These are phyloP conservation scores for Hypoxylon sp. DNA, from an alignment of 2,329 filamentous ascomycete genomes.

Conservation along the genomic window DNA sequence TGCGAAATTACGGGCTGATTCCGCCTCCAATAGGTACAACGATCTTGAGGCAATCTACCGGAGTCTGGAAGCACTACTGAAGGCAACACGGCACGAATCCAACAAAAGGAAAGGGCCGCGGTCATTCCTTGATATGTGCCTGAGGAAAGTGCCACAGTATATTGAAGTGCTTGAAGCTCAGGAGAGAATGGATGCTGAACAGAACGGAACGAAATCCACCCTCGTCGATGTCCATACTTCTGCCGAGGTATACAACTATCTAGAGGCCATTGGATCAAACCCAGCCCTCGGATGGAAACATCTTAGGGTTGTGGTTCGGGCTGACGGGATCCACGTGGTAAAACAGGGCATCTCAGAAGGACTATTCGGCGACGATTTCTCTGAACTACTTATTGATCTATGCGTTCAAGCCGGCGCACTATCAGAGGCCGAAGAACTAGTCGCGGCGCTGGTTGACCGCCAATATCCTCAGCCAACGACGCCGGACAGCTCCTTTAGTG, in stretches of 20 bases:
- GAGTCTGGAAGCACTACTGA: conserved; percentile 62
- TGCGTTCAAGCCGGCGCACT: conserved; percentile 57
- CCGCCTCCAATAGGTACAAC: conserved; percentile 52
- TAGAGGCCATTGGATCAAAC: conserved; percentile 62
- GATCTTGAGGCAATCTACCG: conserved; percentile 64
- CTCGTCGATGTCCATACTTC: conserved; percentile 59
- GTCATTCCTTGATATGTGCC: conserved; percentile 65
- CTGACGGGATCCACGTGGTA: conserved; percentile 63
- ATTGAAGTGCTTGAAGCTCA: conserved; percentile 62
- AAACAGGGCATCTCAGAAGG: conserved; percentile 60
- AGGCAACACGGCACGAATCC: conserved; percentile 55
- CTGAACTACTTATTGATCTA: conserved; percentile 59
- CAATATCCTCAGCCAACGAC: conserved; percentile 57
- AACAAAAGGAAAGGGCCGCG: conserved; percentile 51
- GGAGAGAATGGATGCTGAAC: conserved; percentile 58
- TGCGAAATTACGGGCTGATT: conserved; percentile 53
- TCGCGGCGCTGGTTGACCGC: conserved; percentile 56
- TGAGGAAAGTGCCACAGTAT: conserved; percentile 64
- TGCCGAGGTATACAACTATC: conserved; percentile 63
- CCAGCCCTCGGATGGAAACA: conserved; percentile 61
- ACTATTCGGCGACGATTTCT: conserved; percentile 60
- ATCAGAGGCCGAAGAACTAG: conserved; percentile 60
- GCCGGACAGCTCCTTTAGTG: conserved; percentile 52
- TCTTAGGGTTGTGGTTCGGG: conserved; percentile 62
- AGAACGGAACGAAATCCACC: conserved; percentile 56